These are phyloP conservation scores for Coemansia sp. DNA, from an alignment of 192 early-diverging fungal species.

Conservation along the genomic window DNA sequence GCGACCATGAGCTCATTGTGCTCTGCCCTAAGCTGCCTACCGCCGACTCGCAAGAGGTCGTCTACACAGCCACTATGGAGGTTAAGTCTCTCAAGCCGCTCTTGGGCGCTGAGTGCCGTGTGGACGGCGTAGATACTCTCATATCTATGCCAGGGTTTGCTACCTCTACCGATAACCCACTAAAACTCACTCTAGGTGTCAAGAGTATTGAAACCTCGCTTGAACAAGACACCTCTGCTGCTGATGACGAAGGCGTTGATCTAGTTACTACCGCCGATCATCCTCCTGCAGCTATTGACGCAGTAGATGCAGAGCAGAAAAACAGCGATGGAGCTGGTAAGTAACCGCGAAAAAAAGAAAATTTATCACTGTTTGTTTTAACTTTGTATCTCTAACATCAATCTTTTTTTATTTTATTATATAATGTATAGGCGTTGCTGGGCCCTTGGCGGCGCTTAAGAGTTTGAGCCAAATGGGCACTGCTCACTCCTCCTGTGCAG, in stretches of 20 bases:
- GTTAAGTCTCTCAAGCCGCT: slow-evolving; percentile 19
- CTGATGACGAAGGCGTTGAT: slow-evolving; percentile 17
- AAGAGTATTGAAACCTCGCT: not conserved
- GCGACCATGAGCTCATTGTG: slow-evolving; percentile 17
- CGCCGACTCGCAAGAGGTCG: not conserved
- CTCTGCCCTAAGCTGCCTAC: slow-evolving; percentile 16
- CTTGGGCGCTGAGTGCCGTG: slow-evolving; percentile 18
- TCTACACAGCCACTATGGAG: slow-evolving; percentile 18
- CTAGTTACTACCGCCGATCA: slow-evolving; percentile 13
- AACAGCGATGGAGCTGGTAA: not conserved
- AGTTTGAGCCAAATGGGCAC: slow-evolving; percentile 27
- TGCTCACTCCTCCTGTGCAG: slow-evolving; percentile 41
- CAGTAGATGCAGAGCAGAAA: not conserved
- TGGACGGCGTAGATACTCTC: slow-evolving; percentile 19
- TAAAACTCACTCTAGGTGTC: not conserved
- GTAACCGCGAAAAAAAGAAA: not conserved
- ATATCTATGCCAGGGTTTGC: not conserved
- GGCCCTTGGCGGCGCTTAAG: slow-evolving; percentile 25
- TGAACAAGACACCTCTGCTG: slow-evolving; percentile 6
- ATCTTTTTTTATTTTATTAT: not conserved
- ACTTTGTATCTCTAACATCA: not conserved
- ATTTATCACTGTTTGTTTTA: not conserved
- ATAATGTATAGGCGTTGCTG: slow-evolving; percentile 17
- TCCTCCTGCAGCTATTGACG: not conserved
- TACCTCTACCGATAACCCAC: not conserved